Evolutionary conservation across 169 alveolate genomes (phyloP), one percentile per base, ranked within the genome.

Genomic region (Perkinsus chesapeaki): DNA sequence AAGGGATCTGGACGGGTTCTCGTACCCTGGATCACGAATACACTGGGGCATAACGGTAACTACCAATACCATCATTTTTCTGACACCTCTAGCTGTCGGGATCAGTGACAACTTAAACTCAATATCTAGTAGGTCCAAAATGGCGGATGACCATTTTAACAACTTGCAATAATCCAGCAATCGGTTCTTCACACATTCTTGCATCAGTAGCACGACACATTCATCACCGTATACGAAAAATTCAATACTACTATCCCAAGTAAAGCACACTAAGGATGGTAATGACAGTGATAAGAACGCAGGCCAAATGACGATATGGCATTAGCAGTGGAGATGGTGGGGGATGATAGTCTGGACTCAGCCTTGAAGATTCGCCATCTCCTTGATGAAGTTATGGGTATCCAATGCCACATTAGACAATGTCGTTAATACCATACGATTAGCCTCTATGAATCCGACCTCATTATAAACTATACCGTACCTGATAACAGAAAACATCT

Each of bases 331-430:
- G n/a, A n/a, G n/a, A n/a, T n/a, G n/a, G n/a, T n/a, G n/a, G n/a
- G n/a, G n/a, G n/a, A n/a, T n/a, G n/a, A n/a, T n/a, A n/a, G n/a
- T n/a, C n/a, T n/a, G n/a, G n/a, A n/a, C 92, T 91, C 92, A 91
- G 23, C 92, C 92, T 91, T 91, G 34, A 23, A 91, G 72, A 91
- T 91, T 91, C 37, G 72, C 72, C 72, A 43, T 43, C n/a, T 91
- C 92, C 3, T 27, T 39, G 16, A 91, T 91, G 27, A 20, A 39
- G n/a, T 91, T 91, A 39, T 91, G 72, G 39, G 48, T 91, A 38
- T 43, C 92, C n/a, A 39, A 16, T 23, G 73, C 72, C 39, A 43
- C 92, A 91, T 91, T 43, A 91, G 48, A 39, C n/a, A 43, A 39
- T 20, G 92, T 91, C 92, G 12, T 91, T 27, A 39, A 34, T 34